Evolutionary conservation across 768 basidiomycete genomes (phyloP).

Genomic region (Porphyrellus cyaneotinctus): DNA sequence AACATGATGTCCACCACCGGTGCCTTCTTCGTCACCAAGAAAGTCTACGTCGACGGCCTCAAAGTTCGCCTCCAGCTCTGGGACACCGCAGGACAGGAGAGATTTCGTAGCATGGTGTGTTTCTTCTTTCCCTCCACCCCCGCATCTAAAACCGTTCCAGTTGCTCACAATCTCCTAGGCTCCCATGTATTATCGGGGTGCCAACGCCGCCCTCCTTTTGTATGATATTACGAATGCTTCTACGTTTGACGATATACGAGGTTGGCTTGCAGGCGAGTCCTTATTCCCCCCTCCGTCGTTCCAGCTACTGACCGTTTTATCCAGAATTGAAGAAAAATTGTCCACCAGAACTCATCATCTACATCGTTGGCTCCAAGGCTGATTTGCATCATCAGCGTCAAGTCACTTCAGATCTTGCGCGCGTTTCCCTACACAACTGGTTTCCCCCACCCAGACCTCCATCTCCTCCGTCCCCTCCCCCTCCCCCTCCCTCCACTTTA

Average conservation of each 20-base stretch:
- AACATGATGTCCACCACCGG: slow-evolving; percentile 89
- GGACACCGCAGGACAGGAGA: slow-evolving; percentile 94
- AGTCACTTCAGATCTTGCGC: slow-evolving; percentile 77
- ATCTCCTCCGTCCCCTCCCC: slow-evolving; percentile 61
- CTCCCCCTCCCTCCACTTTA: slow-evolving; percentile 39
- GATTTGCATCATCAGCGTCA: slow-evolving; percentile 70
- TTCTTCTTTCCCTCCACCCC: neutral
- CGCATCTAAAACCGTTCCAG: slow-evolving; percentile 12
- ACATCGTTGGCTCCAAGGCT: slow-evolving; percentile 93
- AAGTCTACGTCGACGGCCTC: slow-evolving; percentile 78
- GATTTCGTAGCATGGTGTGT: slow-evolving; percentile 85
- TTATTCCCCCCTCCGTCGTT: neutral
- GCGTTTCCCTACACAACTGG: slow-evolving; percentile 83
- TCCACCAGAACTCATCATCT: slow-evolving; percentile 83
- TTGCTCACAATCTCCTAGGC: slow-evolving; percentile 47
- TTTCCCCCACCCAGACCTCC: slow-evolving; percentile 76
- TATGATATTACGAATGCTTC: slow-evolving; percentile 92
- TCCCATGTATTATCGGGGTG: slow-evolving; percentile 95
- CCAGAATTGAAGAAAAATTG: slow-evolving; percentile 89
- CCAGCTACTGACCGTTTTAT: slow-evolving; percentile 8
- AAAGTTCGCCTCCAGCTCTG: slow-evolving; percentile 85
- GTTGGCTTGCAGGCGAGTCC: slow-evolving; percentile 80
- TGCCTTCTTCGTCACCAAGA: slow-evolving; percentile 92
- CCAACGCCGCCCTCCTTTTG: slow-evolving; percentile 88
- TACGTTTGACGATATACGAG: slow-evolving; percentile 85